These are phyloP conservation scores for Physaria fendleri DNA, from an alignment of 345 rosid genomes.

Conservation along the genomic window DNA sequence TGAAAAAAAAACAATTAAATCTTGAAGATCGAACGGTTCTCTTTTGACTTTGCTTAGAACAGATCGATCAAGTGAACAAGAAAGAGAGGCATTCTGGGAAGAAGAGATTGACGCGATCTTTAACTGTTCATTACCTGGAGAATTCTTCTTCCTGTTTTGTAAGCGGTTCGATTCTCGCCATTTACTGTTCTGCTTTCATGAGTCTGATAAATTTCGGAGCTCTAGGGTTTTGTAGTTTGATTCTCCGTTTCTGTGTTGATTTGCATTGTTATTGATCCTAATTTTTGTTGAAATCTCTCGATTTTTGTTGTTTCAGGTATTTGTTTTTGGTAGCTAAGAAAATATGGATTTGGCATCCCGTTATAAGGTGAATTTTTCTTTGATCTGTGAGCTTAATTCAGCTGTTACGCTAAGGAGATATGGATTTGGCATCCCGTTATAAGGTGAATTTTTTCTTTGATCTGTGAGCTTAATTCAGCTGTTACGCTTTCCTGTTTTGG, in stretches of 20 bases:
- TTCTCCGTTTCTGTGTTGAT: not conserved
- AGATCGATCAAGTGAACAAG: conserved; percentile 6
- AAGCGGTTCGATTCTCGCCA: conserved; percentile 9
- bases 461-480: not conserved
- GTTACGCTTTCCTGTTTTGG: not conserved
- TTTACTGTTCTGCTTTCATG: not conserved
- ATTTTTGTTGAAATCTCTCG: not conserved
- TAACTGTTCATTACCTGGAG: not conserved
- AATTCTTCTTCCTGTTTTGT: conserved; percentile 8
- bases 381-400: not conserved
- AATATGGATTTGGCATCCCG: conserved; percentile 87
- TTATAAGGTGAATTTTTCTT: conserved; percentile 50
- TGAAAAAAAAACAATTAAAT: not conserved
- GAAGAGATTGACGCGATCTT: conserved; percentile 14
- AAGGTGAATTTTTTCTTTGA: conserved; percentile 41
- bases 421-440: conserved; percentile 91
- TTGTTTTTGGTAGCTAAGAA: not conserved
- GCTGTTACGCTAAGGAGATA: too few species aligned
- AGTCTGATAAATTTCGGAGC: not conserved
- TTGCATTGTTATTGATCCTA: not conserved
- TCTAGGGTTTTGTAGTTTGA: conserved; percentile 10
- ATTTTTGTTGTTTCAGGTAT: conserved; percentile 25
- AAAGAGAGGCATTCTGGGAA: not conserved
- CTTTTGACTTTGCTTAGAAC: conserved; percentile 28
- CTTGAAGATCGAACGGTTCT: conserved; percentile 23